Evolutionary conservation across 352 stramenopile genomes (phyloP).

Genomic region (Phytophthora palmivora): DNA sequence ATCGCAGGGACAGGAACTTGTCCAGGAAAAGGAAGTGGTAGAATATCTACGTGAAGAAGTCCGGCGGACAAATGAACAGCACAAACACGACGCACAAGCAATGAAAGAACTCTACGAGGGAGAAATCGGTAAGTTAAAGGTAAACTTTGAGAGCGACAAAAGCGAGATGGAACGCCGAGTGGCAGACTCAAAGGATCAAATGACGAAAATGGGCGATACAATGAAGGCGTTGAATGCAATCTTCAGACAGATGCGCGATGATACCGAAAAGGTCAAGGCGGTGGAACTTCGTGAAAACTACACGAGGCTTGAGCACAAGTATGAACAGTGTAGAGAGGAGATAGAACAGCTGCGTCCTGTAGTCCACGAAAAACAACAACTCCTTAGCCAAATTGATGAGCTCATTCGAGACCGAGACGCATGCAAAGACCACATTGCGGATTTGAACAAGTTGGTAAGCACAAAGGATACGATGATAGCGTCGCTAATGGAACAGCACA

Average conservation of each 20-base stretch:
- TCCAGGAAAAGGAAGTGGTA: conserved; percentile 42
- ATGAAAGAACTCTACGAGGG: conserved; percentile 59
- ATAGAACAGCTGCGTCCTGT: conserved; percentile 67
- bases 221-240: conserved; percentile 94
- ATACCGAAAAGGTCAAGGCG: conserved; percentile 90
- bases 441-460: conserved; percentile 46
- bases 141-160: conserved; percentile 56
- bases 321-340: conserved; percentile 61
- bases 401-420: conserved; percentile 37
- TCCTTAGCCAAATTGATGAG: conserved; percentile 51
- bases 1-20: conserved; percentile 43
- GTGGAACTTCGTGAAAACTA: conserved; percentile 88
- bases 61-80: conserved; percentile 32
- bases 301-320: conserved; percentile 76
- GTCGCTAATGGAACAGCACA: conserved; percentile 78
- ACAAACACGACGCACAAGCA: conserved; percentile 46
- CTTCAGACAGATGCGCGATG: conserved; percentile 93
- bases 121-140: conserved; percentile 57
- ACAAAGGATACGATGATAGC: conserved; percentile 76
- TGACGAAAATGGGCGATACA: conserved; percentile 92
- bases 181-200: conserved; percentile 77
- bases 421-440: conserved; percentile 51
- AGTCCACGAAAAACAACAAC: conserved; percentile 53
- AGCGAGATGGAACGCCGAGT: conserved; percentile 78
- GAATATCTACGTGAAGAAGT: conserved; percentile 50